Base-by-base conservation (phyloP, 2,329 filamentous ascomycete genomes). In the Aureobasidium sp. region DNA sequence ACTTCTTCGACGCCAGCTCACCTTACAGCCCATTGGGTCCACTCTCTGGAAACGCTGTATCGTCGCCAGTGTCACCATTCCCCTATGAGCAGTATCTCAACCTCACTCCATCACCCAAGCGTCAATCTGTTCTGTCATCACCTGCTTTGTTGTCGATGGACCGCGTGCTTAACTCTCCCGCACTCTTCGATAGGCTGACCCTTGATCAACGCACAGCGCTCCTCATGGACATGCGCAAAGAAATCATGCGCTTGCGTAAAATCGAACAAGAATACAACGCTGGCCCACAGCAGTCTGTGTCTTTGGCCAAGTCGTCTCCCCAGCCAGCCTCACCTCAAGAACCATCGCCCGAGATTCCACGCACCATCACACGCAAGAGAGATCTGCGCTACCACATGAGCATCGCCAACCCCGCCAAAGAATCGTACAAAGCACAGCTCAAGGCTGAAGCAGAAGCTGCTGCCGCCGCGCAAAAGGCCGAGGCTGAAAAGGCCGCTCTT, bases 241-340 rank as follows among this genome's bases (percentile, higher is more conserved):
- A 53, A 22, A 44, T 53, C 17, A 10, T 37, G 38, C 49, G 49
- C 14, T 30, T 53, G 22, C 48, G 48, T 37, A 41, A 41, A 27
- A 19, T 51, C 27, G 48, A 51, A 27, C 17, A 30, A 17, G 19
- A 41, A 12, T 41, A 30, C 47, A 22, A 40, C 25, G 47, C 47
- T 32, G 35, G 14, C 19, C 34, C 35, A 17, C 32, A 41, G 32
- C 30, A 37, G 16, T 14, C 29, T 11, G 27, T 32, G 41, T 6
- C 29, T 16, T 5, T n/a, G 4, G 21, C 41, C 41, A 22, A 22
- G 22, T n/a, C 45, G n/a, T 27, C 45, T 29, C 24, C 45, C 30
- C 35, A 32, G 25, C 37, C 12, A 7, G 11, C 37, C 24, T 6
- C 27, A 4, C 8, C 17, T 6, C 48, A 50, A 27, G 17, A 39